Conservation (phyloP, 495 filamentous ascomycete species). For the Lasiosphaeria hispida region DNA sequence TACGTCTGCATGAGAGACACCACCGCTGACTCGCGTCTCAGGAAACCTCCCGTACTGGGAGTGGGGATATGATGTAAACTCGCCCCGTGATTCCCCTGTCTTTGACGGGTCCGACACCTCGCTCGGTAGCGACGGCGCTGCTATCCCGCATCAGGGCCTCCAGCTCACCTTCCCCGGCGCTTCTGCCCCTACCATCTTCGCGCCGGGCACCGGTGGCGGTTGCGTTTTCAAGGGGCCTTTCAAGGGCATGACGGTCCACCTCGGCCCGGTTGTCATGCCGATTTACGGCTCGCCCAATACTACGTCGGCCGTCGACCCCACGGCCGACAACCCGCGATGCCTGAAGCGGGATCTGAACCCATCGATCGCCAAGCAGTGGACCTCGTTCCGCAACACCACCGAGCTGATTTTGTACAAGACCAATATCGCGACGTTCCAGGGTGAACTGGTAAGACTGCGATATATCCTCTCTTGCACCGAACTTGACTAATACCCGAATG, state of each 20-base stretch:
- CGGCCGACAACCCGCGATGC: constrained; percentile 59
- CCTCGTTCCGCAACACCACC: constrained; percentile 41
- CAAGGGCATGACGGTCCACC: constrained; percentile 44
- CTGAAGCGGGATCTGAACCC: constrained; percentile 62
- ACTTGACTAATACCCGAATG: background rate
- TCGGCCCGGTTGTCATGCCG: constrained; percentile 49
- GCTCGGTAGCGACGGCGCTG: constrained; percentile 58
- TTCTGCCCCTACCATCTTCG: constrained; percentile 25
- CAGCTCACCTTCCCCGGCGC: constrained; percentile 12
- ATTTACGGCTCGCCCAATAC: constrained; percentile 27
- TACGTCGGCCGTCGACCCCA: constrained; percentile 16
- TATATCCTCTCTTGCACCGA: background rate
- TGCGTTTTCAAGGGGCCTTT: constrained; percentile 64
- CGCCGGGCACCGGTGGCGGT: constrained; percentile 59
- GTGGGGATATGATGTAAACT: constrained; percentile 49
- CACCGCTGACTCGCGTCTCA: background rate
- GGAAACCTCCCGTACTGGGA: constrained; percentile 55
- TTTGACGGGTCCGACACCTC: constrained; percentile 60
- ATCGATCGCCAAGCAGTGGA: constrained; percentile 37
- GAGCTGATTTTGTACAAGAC: constrained; percentile 40
- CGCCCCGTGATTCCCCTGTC: constrained; percentile 51
- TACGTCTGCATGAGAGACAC: background rate
- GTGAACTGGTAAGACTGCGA: constrained; percentile 26
- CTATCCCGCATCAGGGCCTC: constrained; percentile 31
- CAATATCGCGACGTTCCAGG: constrained; percentile 52